Base-by-base conservation (phyloP, 192 early-diverging fungal genomes). In the Backusella luteola region DNA sequence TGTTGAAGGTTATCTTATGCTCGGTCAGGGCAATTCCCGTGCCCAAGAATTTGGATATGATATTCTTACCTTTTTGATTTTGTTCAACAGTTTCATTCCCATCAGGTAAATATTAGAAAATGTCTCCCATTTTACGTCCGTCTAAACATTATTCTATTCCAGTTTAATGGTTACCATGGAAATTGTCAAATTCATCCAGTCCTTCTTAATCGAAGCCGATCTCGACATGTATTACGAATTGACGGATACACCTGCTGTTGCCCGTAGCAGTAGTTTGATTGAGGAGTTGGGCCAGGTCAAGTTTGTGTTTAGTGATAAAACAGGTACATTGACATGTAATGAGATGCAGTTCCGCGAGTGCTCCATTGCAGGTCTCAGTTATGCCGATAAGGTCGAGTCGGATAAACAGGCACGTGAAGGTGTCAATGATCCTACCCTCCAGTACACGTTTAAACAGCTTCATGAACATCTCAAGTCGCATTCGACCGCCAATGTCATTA, bases 11-110 rank as follows among this genome's bases (percentile, higher is more conserved):
- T 79, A 90, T 39, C 53, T 42, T 12, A 17, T 77, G 23, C 19
- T 74, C 66, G 19, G 74, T 66, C 56, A 80, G 67, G 71, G 73
- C 52, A 56, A 23, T 63, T 63, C 56, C 12, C 56, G 17, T 80
- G 81, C 52, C 23, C 52, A 88, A 76, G 88, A 91, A 78, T 91
- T 99, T 79, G 92, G 93, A 69, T 89, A 87, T 68, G 95, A 96
- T 85, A 94, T 99, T 72, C 82, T 99, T 83, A 99, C 98, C 19
- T 99, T 96, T 81, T 91, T 98, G 83, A 97, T 99, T 87, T 83
- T 99, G 69, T 99, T 94, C 89, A 99, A 99, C 91, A 99, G 97
- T 87, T 88, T 99, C 83, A 99, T 99, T 84, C 98, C 98, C 12
- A 94, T 99, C 77, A 93, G 89, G 90, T 94, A 80, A 75, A 12